Evolutionary conservation across 2,329 filamentous ascomycete genomes (phyloP).

Genomic region (Phialocephala sp.): DNA sequence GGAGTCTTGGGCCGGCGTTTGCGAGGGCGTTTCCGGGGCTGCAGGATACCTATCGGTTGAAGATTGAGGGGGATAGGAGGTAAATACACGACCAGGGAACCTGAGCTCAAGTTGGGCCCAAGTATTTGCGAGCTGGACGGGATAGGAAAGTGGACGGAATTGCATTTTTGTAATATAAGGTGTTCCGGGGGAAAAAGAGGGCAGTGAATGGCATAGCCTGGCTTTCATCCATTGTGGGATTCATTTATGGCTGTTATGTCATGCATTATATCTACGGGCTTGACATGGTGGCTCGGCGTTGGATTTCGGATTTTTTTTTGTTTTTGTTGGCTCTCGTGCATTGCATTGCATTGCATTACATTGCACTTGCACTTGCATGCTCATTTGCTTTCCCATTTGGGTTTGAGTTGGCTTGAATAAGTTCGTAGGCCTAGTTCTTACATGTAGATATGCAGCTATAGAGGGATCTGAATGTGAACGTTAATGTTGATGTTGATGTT

Average conservation of each 20-base stretch:
- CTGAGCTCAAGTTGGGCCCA: neutral
- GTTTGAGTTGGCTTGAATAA: neutral
- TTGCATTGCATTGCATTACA: neutral
- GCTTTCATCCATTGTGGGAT: neutral
- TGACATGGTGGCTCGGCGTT: neutral
- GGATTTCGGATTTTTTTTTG: neutral
- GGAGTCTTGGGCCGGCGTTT: slow-evolving; percentile 77
- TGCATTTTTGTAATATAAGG: neutral
- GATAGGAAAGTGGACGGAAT: neutral
- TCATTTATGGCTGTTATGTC: neutral
- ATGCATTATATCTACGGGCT: neutral
- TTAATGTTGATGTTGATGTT: too few species aligned
- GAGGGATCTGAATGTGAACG: too few species aligned
- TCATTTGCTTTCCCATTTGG: neutral
- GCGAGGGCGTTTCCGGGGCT: slow-evolving; percentile 66
- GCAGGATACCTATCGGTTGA: slow-evolving; percentile 48
- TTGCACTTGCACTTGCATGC: neutral
- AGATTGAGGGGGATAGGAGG: slow-evolving; percentile 37
- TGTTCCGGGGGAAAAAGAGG: neutral
- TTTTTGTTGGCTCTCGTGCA: neutral
- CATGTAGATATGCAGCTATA: too few species aligned
- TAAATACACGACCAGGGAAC: neutral
- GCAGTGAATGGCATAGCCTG: neutral
- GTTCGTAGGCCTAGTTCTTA: too few species aligned
- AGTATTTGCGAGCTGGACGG: neutral